Percentiles rank a stretch among this genome's conserved stretches.
Conservation (phyloP, 345 rosid genomes). For the Odontarrhena argentea region DNA sequence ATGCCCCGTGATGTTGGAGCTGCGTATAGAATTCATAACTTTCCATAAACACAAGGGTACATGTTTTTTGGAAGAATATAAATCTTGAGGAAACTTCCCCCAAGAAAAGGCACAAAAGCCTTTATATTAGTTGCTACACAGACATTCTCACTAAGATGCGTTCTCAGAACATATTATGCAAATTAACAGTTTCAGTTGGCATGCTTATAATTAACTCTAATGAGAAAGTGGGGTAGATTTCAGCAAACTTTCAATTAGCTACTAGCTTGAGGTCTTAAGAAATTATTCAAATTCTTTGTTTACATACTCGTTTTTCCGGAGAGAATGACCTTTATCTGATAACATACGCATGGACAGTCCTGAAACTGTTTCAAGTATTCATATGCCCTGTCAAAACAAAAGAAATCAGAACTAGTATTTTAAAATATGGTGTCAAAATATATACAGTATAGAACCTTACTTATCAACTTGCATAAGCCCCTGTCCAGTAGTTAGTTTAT, state of each 20-base stretch:
- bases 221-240: slow-evolving; percentile 23
- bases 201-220: slow-evolving; percentile 4
- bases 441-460: slow-evolving; percentile 48
- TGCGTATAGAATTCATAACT: slow-evolving; percentile 42
- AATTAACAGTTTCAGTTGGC: slow-evolving; percentile 6
- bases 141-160: slow-evolving; percentile 22
- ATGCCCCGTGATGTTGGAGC: slow-evolving; percentile 87
- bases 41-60: slow-evolving; percentile 9
- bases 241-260: slow-evolving; percentile 20
- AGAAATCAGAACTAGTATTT: slow-evolving; percentile 31
- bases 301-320: slow-evolving; percentile 84
- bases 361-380: slow-evolving; percentile 65
- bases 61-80: neutral
- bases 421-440: slow-evolving; percentile 32
- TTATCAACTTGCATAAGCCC: slow-evolving; percentile 98
- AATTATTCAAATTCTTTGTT: slow-evolving; percentile 13
- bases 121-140: slow-evolving; percentile 16
- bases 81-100: neutral
- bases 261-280: slow-evolving; percentile 22
- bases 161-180: slow-evolving; percentile 24
- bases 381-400: slow-evolving; percentile 64
- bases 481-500: slow-evolving; percentile 85
- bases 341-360: slow-evolving; percentile 61
- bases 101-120: slow-evolving; percentile 6
- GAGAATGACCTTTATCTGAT: slow-evolving; percentile 72